Evolutionary conservation across 225 moss, liverwort and hornwort species (phyloP), one percentile per base, ranked within the genome.

Genomic region (Bryoerythrophyllum caledonicum): DNA sequence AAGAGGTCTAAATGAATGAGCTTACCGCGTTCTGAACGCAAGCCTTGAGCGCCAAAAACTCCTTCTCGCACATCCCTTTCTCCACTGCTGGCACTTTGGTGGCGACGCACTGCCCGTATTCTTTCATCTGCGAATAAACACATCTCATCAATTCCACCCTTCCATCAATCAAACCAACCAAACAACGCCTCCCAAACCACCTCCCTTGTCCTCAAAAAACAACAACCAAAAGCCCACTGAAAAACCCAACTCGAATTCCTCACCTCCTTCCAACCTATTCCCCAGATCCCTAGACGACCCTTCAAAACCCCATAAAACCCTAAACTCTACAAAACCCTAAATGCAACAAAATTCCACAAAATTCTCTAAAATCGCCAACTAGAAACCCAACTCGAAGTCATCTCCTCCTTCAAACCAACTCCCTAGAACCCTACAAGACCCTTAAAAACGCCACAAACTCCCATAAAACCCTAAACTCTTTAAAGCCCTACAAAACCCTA

Each of bases 91-190:
- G 94, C 69, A 93, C 85, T 82, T 90, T 94, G 27, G 81, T 82
- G 35, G 91, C 85, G 71, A 96, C 94, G 63, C 96, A 96, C 85
- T 84, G 94, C 71, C 94, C 96, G 73, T 96, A 96, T 24, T 82
- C 89, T 86, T 77, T 88, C 94, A 96, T 92, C 92, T 92, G 86
- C 17, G 34, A 30, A 37, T 7, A 48, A 52, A 65, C 35, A 34
- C 77, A 82, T 67, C 4, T 78, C 74, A 81, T 43, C 68, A 38
- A 60, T 55, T 17, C 68, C 17, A 17, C 17, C 16, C 37, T 1
- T 32, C 43, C 43, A 10, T 20, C 62, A 60, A 25, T 5, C 32
- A 27, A 67, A 12, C 12, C 41, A 20, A 44, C 23, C 41, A 54
- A 35, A 48, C 49, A 21, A 55, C 20, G 67, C 56, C 35, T 48